Evolutionary conservation across 2,329 filamentous ascomycete species (phyloP), one percentile per base, ranked within the genome.

Genomic region (Alternaria burnsii): DNA sequence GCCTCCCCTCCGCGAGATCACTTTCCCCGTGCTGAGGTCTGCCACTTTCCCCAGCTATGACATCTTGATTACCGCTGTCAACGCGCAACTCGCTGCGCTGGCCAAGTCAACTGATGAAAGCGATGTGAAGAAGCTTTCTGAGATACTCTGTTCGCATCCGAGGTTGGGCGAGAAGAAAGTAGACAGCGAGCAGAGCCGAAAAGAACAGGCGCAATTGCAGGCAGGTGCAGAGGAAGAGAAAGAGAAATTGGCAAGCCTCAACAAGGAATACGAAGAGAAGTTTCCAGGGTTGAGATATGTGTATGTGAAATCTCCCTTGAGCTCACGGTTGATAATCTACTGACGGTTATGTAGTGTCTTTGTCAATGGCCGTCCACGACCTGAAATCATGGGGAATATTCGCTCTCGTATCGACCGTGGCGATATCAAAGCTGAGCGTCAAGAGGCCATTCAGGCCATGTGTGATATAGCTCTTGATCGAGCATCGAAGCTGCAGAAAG

Each of bases 231-330:
- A 78, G 34, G 86, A 87, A 46, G 88, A 91, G 72, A 82, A 81
- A 9, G 80, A 82, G 59, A 78, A 82, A 71, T 79, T 97, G 62
- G 83, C 81, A 7, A 75, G 73, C 30, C 78, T 97, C 70, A 97
- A 97, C 74, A 79, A 78, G 11, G 87, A 91, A 78, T 97, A 97
- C 75, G 94, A 97, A 78, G 82, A 81, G n/a, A 84, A 71, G 57
- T 97, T 94, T 77, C 92, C 93, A 0, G 92, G 94, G 0, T 77
- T 97, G 74, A 85, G 90, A 79, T 97, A 96, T 82, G 92, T 97
- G 73, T 86, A 80, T 52, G 80, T 74, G 1, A 40, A 9, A 14
- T 16, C 41, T 22, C 36, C 30, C 53, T 18, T 20, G n/a, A 20
- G 8, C 10, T 40, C 8, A 20, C n/a, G 10, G 36, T 20, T 10